Conservation (phyloP, 345 rosid species). For the Euphorbia pulcherrima region DNA sequence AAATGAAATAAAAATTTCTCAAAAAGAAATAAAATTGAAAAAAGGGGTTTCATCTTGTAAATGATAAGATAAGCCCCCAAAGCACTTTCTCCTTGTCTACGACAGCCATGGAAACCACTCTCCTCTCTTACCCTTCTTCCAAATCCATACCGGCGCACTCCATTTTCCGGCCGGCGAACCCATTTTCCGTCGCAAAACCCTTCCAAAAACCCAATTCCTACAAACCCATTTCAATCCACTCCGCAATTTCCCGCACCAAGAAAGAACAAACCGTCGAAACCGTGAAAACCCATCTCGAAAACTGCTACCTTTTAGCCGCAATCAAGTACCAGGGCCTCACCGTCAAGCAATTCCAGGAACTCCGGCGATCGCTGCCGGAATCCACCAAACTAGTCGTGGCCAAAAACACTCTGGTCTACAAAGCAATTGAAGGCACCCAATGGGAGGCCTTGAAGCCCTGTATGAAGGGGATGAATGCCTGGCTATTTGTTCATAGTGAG, state of each 20-base stretch:
- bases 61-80: slow-evolving; percentile 24
- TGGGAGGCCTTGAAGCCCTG: slow-evolving; percentile 86
- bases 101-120: slow-evolving; percentile 58
- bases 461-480: slow-evolving; percentile 95
- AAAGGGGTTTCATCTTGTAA: no score
- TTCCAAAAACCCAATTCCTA: slow-evolving; percentile 8
- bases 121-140: slow-evolving; percentile 57
- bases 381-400: slow-evolving; percentile 68
- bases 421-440: slow-evolving; percentile 83
- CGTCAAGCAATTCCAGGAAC: slow-evolving; percentile 80
- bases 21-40: background rate
- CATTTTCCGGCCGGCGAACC: slow-evolving; percentile 25
- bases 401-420: slow-evolving; percentile 75
- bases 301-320: slow-evolving; percentile 78
- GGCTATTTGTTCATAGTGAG: slow-evolving; percentile 87
- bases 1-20: background rate
- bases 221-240: slow-evolving; percentile 35
- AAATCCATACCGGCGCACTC: slow-evolving; percentile 23
- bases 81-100: background rate
- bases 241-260: slow-evolving; percentile 77
- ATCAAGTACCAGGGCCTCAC: slow-evolving; percentile 73
- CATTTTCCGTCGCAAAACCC: slow-evolving; percentile 22
- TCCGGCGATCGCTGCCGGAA: slow-evolving; percentile 66
- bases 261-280: slow-evolving; percentile 82
- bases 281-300: slow-evolving; percentile 70